A percentile compares a stretch with the other conserved stretches of the same genome.
These are phyloP conservation scores for Hagleromyces aurorensis DNA, from an alignment of 805 yeast species.

Conservation along the genomic window DNA sequence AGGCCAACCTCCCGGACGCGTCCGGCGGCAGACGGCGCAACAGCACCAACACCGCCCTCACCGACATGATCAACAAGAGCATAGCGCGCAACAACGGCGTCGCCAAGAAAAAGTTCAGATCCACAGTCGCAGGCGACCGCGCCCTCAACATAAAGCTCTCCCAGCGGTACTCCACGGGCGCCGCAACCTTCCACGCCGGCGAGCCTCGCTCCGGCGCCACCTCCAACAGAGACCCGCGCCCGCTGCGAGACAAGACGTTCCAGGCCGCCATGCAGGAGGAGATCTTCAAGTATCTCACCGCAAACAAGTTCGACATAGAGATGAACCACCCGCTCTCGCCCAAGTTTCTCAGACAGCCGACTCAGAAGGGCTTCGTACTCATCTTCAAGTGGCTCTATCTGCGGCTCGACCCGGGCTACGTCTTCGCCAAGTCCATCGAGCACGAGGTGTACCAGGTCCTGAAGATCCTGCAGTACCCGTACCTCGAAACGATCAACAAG, in stretches of 20 bases:
- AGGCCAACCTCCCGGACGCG: too few relatives aligned
- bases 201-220: constrained; percentile 2
- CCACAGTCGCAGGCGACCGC: constrained; percentile 14
- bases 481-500: constrained; percentile 68
- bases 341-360: constrained; percentile 64
- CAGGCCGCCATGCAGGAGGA: constrained; percentile 61
- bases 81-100: constrained; percentile 12
- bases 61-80: constrained; percentile 24
- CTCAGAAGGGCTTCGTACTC: constrained; percentile 75
- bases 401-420: constrained; percentile 71
- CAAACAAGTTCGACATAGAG: constrained; percentile 64
- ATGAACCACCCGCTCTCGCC: constrained; percentile 61
- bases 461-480: constrained; percentile 67
- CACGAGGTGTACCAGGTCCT: constrained; percentile 64
- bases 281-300: constrained; percentile 53
- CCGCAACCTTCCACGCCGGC: too few relatives aligned
- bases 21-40: constrained; percentile 17
- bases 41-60: constrained; percentile 17
- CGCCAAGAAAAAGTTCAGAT: constrained; percentile 13
- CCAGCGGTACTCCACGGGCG: constrained; percentile 14
- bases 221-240: constrained; percentile 55
- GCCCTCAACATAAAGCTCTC: constrained; percentile 12
- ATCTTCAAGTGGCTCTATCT: constrained; percentile 76
- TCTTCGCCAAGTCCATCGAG: constrained; percentile 60
- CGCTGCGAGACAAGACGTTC: constrained; percentile 63